phyloP scores from a whole-genome alignment of 2,329 filamentous ascomycete genomes.

The Dactylonectria macrodidyma region DNA sequence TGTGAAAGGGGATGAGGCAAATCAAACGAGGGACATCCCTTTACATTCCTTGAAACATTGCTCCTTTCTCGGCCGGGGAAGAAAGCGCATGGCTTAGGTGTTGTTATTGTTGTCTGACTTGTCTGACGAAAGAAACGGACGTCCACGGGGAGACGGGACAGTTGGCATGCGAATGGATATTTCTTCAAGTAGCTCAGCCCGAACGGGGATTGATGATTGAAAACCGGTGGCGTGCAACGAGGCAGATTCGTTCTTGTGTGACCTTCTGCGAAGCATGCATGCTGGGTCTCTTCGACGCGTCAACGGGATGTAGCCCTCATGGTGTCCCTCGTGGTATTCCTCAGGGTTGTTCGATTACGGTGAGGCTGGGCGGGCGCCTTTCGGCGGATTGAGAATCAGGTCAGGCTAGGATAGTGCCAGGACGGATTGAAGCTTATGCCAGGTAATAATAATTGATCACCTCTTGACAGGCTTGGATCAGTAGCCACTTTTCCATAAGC shows the following conservation, averaged over 20 bases:
- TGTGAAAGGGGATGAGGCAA: slow-evolving; percentile 21
- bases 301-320: not conserved
- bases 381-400: not conserved
- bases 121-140: slow-evolving; percentile 13
- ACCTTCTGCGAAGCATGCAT: not conserved
- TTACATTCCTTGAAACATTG: slow-evolving; percentile 36
- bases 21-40: slow-evolving; percentile 27
- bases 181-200: slow-evolving; percentile 25
- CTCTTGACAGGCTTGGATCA: not conserved
- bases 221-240: slow-evolving; percentile 16
- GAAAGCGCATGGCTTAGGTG: slow-evolving; percentile 40
- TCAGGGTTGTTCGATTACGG: not conserved
- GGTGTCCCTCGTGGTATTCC: no score
- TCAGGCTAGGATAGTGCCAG: not conserved
- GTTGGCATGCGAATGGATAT: slow-evolving; percentile 24
- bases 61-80: slow-evolving; percentile 31
- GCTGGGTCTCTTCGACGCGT: not conserved
- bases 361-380: not conserved
- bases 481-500: not conserved
- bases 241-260: not conserved
- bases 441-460: not conserved
- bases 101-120: slow-evolving; percentile 24
- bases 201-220: slow-evolving; percentile 23
- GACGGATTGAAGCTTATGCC: not conserved
- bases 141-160: slow-evolving; percentile 13